phyloP scores from a whole-genome alignment of 2,329 filamentous ascomycete genomes.

The Rutstroemia sp. region DNA sequence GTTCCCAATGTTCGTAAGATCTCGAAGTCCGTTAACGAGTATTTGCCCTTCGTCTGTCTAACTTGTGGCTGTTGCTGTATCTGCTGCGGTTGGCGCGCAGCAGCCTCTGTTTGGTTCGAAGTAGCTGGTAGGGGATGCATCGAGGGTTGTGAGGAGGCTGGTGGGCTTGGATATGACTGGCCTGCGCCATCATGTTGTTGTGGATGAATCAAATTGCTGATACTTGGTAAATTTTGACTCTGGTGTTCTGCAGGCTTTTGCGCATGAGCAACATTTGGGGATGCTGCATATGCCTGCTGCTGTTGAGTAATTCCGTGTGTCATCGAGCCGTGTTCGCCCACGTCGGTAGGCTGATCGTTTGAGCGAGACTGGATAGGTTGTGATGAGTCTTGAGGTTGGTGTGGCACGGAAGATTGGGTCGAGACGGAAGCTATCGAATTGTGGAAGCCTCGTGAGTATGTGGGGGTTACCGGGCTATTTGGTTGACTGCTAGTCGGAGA shows the following conservation, averaged over 20 bases:
- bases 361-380: slow-evolving; percentile 23
- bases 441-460: slow-evolving; percentile 43
- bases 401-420: slow-evolving; percentile 29
- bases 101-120: slow-evolving; percentile 3
- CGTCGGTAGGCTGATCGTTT: slow-evolving; percentile 23
- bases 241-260: slow-evolving; percentile 20
- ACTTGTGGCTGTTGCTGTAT: slow-evolving; percentile 23
- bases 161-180: slow-evolving; percentile 26
- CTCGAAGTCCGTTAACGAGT: slow-evolving; percentile 83
- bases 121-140: slow-evolving; percentile 1
- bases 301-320: slow-evolving; percentile 28
- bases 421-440: slow-evolving; percentile 33
- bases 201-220: slow-evolving; percentile 75
- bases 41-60: slow-evolving; percentile 91
- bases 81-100: slow-evolving; percentile 10
- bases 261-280: slow-evolving; percentile 22
- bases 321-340: slow-evolving; percentile 28
- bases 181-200: slow-evolving; percentile 42
- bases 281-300: slow-evolving; percentile 25
- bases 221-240: slow-evolving; percentile 65
- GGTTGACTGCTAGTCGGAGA: slow-evolving; percentile 60
- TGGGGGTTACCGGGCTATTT: slow-evolving; percentile 55
- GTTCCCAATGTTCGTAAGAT: slow-evolving; percentile 90
- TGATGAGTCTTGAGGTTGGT: slow-evolving; percentile 22
- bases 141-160: slow-evolving; percentile 3